Evolutionary conservation across 1,139 yeast species (phyloP).

Genomic region (Pneumocystis carinii): DNA sequence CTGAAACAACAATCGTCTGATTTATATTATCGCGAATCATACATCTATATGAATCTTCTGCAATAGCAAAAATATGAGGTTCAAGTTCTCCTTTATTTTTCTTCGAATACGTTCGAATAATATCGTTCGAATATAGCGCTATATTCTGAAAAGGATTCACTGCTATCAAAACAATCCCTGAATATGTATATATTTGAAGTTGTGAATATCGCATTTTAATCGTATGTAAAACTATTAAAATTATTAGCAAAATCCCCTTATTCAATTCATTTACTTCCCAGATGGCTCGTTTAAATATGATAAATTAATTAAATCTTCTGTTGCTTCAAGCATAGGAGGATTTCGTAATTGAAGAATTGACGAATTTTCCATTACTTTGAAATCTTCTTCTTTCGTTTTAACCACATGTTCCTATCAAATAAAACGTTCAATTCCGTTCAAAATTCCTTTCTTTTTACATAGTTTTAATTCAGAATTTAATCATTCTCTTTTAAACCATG

Average conservation of each 20-base stretch:
- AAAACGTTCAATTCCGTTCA: neutral
- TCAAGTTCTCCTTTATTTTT: conserved; percentile 85
- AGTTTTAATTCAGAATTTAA: neutral
- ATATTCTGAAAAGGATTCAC: conserved; percentile 89
- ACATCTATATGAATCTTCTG: conserved; percentile 93
- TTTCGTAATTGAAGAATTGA: conserved; percentile 67
- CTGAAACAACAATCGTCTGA: conserved; percentile 93
- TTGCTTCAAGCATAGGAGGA: conserved; percentile 85
- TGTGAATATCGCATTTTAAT: conserved; percentile 50
- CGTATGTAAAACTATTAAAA: neutral
- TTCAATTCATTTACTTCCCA: conserved; percentile 71
- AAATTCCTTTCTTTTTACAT: neutral
- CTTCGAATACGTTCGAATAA: conserved; percentile 87
- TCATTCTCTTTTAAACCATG: neutral
- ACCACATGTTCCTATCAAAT: conserved; percentile 2
- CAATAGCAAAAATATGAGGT: conserved; percentile 94
- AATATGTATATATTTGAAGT: conserved; percentile 81
- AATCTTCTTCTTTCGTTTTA: conserved; percentile 25
- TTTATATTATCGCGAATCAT: conserved; percentile 74
- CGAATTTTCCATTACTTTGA: conserved; percentile 41
- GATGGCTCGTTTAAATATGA: conserved; percentile 94
- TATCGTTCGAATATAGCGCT: conserved; percentile 79
- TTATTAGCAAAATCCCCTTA: conserved; percentile 57
- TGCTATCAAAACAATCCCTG: conserved; percentile 93
- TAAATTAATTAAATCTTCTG: conserved; percentile 82